Conservation (phyloP, 106 monocot species). For the Hemerocallis citrina region DNA sequence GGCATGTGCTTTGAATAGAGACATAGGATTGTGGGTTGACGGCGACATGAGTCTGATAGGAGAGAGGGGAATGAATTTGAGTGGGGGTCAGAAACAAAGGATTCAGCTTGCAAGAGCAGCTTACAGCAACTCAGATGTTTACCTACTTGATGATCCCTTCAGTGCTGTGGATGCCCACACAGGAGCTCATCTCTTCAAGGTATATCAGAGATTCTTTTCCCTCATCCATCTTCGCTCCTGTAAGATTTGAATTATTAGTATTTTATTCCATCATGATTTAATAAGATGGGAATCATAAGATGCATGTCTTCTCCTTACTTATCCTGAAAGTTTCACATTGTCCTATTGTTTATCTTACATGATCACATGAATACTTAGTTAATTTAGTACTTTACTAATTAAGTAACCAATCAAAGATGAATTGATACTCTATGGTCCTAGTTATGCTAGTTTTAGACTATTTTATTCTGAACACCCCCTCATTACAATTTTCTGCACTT, state of each 20-base stretch:
- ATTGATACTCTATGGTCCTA: not conserved
- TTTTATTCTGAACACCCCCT: not conserved
- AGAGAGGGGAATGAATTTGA: constrained; percentile 74
- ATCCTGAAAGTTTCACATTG: not conserved
- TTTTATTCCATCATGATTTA: too few relatives aligned
- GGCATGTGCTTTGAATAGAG: constrained; percentile 68
- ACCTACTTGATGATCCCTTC: constrained; percentile 82
- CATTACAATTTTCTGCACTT: not conserved
- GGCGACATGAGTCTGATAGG: constrained; percentile 67
- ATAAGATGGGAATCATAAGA: too few relatives aligned
- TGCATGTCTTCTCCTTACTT: too few relatives aligned
- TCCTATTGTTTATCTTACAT: not conserved
- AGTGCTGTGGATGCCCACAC: constrained; percentile 98
- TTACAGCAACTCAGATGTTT: constrained; percentile 60
- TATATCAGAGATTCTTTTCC: constrained; percentile 13
- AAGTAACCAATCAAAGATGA: not conserved
- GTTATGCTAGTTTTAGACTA: not conserved
- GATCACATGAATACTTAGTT: not conserved
- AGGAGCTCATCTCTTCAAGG: constrained; percentile 76
- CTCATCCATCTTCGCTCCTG: not conserved
- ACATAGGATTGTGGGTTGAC: constrained; percentile 39
- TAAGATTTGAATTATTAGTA: too few relatives aligned
- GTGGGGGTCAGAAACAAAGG: constrained; percentile 94
- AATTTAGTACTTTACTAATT: not conserved
- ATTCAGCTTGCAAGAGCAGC: constrained; percentile 87